Evolutionary conservation across 176 grass and related monocot genomes (phyloP), one percentile per base, ranked within the genome.

Genomic region (Thinopyrum elongatum): DNA sequence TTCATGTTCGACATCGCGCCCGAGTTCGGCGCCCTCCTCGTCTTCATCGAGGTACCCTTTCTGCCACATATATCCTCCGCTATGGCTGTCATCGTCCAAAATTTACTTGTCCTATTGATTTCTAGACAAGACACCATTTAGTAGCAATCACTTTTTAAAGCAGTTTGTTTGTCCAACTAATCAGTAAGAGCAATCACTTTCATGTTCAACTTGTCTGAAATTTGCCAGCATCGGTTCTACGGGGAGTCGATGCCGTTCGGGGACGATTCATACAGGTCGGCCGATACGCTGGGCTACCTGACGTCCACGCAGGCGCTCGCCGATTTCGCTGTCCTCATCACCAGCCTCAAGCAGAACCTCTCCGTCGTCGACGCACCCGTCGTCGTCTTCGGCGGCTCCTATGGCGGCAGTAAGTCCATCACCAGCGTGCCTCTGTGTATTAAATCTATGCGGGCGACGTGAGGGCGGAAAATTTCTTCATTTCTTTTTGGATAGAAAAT

Each of bases 261-360:
- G 44, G 85, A 95, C 70, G 70, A 85, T 34, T 91, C 93, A 6
- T 92, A 98, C 66, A 80, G 67, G 3, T 92, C 90, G 0, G 75
- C 90, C 5, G 84, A 86, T 38, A 94, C 35, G 42, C 75, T 98
- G 75, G 96, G 93, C 10, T 98, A 95, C 84, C 78, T 98, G 33
- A 98, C 96, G 15, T 98, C 96, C 39, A 95, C 93, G 19, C 96
- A 98, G 91, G 96, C 96, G 21, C 86, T 98, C 30, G 93, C 96
- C 25, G 96, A 98, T 88, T 98, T 86, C 79, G 96, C 96, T 47
- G 1, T 95, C 25, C 89, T 98, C 76, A 89, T 98, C 82, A 86
- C 88, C 57, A 95, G 93, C 84, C 89, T 98, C 46, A 98, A 95
- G 80, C 64, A 87, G 4, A 94, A 98, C 70, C 88, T 98, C 70